Base-by-base conservation (phyloP, 2,329 filamentous ascomycete species). In the Tolypocladium capitatum region DNA sequence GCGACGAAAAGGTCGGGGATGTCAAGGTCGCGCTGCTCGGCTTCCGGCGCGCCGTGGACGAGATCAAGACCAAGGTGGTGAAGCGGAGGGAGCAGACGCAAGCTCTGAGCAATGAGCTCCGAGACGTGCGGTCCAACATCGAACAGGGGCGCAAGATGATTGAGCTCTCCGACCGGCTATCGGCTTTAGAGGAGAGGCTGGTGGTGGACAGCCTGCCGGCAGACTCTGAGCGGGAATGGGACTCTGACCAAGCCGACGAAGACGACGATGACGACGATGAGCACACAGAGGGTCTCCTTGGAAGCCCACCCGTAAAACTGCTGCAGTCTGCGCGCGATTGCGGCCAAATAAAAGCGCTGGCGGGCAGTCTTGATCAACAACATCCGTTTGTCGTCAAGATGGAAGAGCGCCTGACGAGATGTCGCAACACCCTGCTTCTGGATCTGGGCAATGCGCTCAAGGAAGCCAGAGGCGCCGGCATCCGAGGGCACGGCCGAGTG, bases 1-100 rank as follows among this genome's bases (percentile, higher is more conserved):
- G 94, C 8, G 90, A 94, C 59, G 91, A 96, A 58, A 86, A 83
- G 62, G 83, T 96, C 1, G 90, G 94, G 61, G 88, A 94, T 60
- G 84, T 97, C 31, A 78, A 87, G 40, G 85, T 98, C 0, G 88
- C 89, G 0, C 67, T 98, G 48, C 64, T 97, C 51, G 88, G 88
- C 0, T 96, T 98, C 58, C 75, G 82, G 51, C 77, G 90, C 53
- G 88, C 92, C 46, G 78, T 96, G 1, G 82, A 86, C 53, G 81
- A 82, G 45, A 75, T 97, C 44, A 81, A 80, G 60, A 70, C 68
- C 10, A 75, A 74, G 18, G 85, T 96, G 0, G 69, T 71, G 8
- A 73, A 76, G 49, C 75, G 83, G 52, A 79, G 78, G 24, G 65
- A 66, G 20, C 83, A 91, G 55, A 77, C 89, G 2, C 70, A 71